phyloP scores from a whole-genome alignment of 352 stramenopile genomes.

The Globisporangium lucens region DNA sequence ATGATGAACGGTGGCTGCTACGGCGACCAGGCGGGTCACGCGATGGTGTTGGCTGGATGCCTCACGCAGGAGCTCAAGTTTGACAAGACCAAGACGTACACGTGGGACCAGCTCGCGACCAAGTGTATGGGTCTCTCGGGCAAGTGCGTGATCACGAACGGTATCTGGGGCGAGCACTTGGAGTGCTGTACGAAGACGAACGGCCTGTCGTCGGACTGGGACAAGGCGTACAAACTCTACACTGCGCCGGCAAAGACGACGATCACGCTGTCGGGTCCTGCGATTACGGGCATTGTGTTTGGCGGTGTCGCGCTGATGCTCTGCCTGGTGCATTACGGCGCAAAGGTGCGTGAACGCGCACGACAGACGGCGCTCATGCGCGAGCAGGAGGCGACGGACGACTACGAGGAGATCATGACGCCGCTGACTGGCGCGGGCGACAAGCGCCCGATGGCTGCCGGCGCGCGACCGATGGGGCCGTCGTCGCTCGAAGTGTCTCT shows the following conservation, averaged over 20 bases:
- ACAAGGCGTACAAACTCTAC: constrained; percentile 73
- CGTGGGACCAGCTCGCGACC: constrained; percentile 75
- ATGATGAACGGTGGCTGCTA: constrained; percentile 87
- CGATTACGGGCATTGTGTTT: constrained; percentile 80
- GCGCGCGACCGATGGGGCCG: constrained; percentile 66
- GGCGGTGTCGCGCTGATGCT: constrained; percentile 79
- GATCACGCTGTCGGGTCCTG: constrained; percentile 60
- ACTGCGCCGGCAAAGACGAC: constrained; percentile 39
- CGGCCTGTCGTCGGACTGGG: constrained; percentile 61
- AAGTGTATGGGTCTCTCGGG: constrained; percentile 78
- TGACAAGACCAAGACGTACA: constrained; percentile 80
- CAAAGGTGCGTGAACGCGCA: constrained; percentile 77
- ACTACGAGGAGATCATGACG: constrained; percentile 91
- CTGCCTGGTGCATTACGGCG: constrained; percentile 77
- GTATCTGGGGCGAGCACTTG: constrained; percentile 79
- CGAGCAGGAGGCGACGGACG: constrained; percentile 84
- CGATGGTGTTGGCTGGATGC: constrained; percentile 83
- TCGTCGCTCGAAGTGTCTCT: constrained; percentile 74
- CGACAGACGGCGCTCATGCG: constrained; percentile 83
- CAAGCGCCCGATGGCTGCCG: constrained; percentile 50
- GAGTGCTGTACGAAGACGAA: constrained; percentile 69
- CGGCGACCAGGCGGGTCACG: constrained; percentile 41
- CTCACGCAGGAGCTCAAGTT: constrained; percentile 67
- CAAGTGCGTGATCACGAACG: constrained; percentile 83
- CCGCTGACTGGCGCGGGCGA: constrained; percentile 66